These are phyloP conservation scores for Macrophomina phaseolina DNA, from an alignment of 2,329 filamentous ascomycete genomes.

Conservation along the genomic window DNA sequence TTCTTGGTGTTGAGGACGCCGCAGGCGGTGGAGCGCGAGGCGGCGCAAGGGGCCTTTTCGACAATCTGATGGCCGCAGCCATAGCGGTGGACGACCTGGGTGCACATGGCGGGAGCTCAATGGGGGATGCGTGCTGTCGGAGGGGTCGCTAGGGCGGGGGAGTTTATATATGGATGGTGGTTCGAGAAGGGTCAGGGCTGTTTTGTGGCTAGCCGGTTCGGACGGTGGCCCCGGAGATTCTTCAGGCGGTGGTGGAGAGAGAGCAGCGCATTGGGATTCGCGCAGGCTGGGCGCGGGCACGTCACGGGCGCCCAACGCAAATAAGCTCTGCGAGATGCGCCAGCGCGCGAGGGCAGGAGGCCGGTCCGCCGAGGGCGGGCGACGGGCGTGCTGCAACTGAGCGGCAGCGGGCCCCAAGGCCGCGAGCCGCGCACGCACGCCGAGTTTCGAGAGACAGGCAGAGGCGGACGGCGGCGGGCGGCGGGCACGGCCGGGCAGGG, in stretches of 20 bases:
- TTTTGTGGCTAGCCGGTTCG: conserved; percentile 1
- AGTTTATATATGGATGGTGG: conserved; percentile 5
- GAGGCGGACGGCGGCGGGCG: neutral
- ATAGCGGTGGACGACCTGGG: conserved; percentile 54
- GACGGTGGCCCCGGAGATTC: conserved; percentile 13
- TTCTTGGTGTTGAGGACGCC: conserved; percentile 49
- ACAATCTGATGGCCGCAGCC: conserved; percentile 52
- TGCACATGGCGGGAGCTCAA: conserved; percentile 48
- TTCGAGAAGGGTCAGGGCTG: conserved; percentile 7
- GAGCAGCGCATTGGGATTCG: conserved; percentile 18
- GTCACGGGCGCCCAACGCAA: neutral
- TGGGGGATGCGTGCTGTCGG: conserved; percentile 9
- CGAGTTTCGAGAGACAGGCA: neutral
- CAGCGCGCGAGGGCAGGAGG: conserved; percentile 6
- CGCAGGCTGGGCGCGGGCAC: conserved; percentile 21
- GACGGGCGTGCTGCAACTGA: neutral
- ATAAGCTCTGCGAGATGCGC: conserved; percentile 7
- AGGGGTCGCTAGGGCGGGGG: conserved; percentile 34
- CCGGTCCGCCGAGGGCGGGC: neutral
- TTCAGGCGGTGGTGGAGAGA: conserved; percentile 26
- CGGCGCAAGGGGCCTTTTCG: conserved; percentile 53
- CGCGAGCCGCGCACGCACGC: conserved; percentile 13
- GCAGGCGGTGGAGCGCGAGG: conserved; percentile 49
- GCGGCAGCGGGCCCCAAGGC: neutral
- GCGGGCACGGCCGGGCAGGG: neutral